phyloP scores from a whole-genome alignment of 2,329 filamentous ascomycete species.

The Fonsecaea erecta region DNA sequence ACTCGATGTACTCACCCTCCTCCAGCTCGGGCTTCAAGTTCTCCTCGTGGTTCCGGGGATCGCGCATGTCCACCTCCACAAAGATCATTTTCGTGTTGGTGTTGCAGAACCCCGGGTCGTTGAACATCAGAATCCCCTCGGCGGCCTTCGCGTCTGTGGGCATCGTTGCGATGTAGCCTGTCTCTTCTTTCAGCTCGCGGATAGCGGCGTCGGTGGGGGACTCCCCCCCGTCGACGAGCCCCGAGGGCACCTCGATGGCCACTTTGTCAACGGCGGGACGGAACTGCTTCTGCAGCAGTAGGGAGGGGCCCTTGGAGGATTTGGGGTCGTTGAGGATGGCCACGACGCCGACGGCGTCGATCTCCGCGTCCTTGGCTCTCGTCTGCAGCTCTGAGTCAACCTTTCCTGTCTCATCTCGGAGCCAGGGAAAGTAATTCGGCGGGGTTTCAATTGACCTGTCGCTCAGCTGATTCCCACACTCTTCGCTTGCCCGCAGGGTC shows the following conservation, averaged over 20 bases:
- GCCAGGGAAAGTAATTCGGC: background rate
- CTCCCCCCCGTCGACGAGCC: constrained; percentile 63
- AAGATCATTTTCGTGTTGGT: constrained; percentile 65
- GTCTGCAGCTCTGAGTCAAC: constrained; percentile 20
- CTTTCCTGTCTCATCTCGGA: background rate
- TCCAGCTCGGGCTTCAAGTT: constrained; percentile 72
- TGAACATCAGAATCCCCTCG: constrained; percentile 37
- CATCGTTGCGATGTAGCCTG: constrained; percentile 61
- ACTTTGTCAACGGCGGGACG: constrained; percentile 63
- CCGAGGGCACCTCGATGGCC: constrained; percentile 65
- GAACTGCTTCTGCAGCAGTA: constrained; percentile 58
- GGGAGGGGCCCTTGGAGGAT: constrained; percentile 44
- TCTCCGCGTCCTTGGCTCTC: constrained; percentile 51
- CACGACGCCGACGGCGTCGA: constrained; percentile 65
- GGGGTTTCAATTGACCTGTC: constrained; percentile 43
- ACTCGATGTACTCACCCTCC: constrained; percentile 82
- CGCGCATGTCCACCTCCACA: constrained; percentile 70
- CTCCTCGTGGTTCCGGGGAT: constrained; percentile 65
- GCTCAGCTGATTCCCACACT: constrained; percentile 53
- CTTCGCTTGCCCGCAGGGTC: constrained; percentile 50
- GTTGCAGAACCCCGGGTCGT: constrained; percentile 55
- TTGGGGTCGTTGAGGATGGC: constrained; percentile 57
- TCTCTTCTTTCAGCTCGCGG: constrained; percentile 66
- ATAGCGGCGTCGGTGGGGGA: constrained; percentile 61
- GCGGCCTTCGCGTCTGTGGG: constrained; percentile 34